phyloP scores from a whole-genome alignment of 1,284 basidiomycete species.

The Pisolithus thermaeus region DNA sequence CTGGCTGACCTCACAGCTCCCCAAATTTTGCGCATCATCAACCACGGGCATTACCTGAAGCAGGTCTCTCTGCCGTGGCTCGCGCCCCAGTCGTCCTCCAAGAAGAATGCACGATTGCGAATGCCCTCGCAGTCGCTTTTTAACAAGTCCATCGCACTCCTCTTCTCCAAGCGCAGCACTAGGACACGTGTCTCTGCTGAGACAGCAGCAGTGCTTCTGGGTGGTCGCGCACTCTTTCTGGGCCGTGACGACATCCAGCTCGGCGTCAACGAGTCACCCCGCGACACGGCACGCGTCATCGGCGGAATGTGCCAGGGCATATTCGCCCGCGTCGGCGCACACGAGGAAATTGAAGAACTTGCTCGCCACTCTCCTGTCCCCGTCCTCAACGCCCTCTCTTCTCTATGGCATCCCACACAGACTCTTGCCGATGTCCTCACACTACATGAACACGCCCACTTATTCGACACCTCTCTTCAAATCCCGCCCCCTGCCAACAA shows the following conservation, averaged over 20 bases:
- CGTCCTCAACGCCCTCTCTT: conserved; percentile 93
- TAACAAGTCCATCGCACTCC: conserved; percentile 79
- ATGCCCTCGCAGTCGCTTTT: conserved; percentile 68
- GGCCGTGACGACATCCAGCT: conserved; percentile 90
- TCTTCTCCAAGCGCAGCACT: conserved; percentile 93
- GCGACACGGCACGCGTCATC: conserved; percentile 85
- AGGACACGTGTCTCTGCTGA: conserved; percentile 89
- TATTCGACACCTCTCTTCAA: conserved; percentile 35
- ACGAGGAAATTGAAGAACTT: conserved; percentile 90
- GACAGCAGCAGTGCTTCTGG: conserved; percentile 70
- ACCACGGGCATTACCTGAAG: conserved; percentile 64
- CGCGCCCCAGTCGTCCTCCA: conserved; percentile 35
- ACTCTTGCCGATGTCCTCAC: conserved; percentile 92
- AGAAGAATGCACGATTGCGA: conserved; percentile 36
- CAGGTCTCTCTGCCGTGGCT: conserved; percentile 54
- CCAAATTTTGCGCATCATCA: conserved; percentile 63
- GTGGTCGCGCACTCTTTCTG: conserved; percentile 92
- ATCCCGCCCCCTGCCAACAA: conserved; percentile 7
- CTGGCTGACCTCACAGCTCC: conserved; percentile 74
- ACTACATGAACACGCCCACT: conserved; percentile 68
- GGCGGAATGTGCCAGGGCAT: conserved; percentile 96
- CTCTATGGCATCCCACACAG: conserved; percentile 95
- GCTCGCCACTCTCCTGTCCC: conserved; percentile 88
- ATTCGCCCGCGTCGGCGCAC: conserved; percentile 92
- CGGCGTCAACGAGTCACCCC: conserved; percentile 88